These are phyloP conservation scores for Fistulinella prunicolor DNA, from an alignment of 768 basidiomycete genomes.

Conservation along the genomic window DNA sequence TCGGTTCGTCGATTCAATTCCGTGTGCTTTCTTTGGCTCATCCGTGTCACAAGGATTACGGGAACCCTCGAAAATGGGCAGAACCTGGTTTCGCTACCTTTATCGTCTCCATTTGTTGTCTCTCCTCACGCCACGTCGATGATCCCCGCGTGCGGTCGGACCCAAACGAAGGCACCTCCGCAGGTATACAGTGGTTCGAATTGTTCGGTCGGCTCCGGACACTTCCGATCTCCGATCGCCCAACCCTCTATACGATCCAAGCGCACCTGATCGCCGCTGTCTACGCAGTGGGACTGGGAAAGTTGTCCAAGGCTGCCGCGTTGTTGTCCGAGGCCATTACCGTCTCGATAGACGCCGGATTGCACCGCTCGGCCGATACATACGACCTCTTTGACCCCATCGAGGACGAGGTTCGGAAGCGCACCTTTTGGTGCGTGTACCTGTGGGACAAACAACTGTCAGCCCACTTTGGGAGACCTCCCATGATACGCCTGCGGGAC, in stretches of 20 bases:
- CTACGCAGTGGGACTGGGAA: conserved; percentile 88
- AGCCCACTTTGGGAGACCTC: conserved; percentile 86
- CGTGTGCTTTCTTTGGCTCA: conserved; percentile 13
- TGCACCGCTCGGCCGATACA: conserved; percentile 83
- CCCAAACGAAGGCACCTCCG: conserved; percentile 79
- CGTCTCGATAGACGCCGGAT: conserved; percentile 82
- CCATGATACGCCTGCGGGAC: conserved; percentile 81
- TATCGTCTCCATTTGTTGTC: conserved; percentile 88
- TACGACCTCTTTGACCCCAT: conserved; percentile 87
- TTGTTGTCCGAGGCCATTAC: conserved; percentile 86
- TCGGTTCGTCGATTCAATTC: conserved; percentile 44
- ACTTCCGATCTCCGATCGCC: conserved; percentile 84
- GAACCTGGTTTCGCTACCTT: conserved; percentile 94
- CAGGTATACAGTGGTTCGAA: conserved; percentile 90
- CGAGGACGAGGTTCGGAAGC: conserved; percentile 88
- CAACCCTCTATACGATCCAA: conserved; percentile 90
- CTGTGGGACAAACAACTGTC: conserved; percentile 94
- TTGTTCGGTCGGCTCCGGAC: conserved; percentile 83
- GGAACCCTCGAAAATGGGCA: conserved; percentile 92
- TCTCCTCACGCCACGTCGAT: conserved; percentile 90
- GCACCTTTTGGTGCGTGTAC: conserved; percentile 96
- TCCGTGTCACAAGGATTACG: conserved; percentile 65
- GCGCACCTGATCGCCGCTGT: conserved; percentile 89
- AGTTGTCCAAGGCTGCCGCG: conserved; percentile 81
- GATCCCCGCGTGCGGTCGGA: conserved; percentile 86